Conservation (phyloP, 1,139 yeast species). For the Wickerhamiella pararugosa region DNA sequence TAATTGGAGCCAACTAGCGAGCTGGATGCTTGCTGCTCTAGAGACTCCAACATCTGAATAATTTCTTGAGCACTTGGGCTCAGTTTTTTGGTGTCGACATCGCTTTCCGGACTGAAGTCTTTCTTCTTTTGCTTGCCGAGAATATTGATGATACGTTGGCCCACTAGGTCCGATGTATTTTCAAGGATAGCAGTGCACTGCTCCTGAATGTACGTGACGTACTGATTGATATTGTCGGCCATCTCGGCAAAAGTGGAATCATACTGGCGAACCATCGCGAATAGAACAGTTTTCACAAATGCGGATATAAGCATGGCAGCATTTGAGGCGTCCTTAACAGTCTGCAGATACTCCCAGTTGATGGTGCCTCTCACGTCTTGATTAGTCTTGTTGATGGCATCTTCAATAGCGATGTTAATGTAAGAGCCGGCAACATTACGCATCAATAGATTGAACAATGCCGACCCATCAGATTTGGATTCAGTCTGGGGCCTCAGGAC, state of each 20-base stretch:
- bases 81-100: slow-evolving; percentile 33
- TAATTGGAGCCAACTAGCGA: slow-evolving; percentile 42
- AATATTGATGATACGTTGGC: slow-evolving; percentile 8
- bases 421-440: slow-evolving; percentile 62
- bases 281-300: slow-evolving; percentile 51
- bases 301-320: slow-evolving; percentile 55
- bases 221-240: slow-evolving; percentile 50
- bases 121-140: slow-evolving; percentile 11
- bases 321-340: slow-evolving; percentile 13
- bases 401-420: slow-evolving; percentile 61
- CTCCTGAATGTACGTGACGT: slow-evolving; percentile 50
- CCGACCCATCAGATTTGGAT: slow-evolving; percentile 49
- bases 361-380: slow-evolving; percentile 10
- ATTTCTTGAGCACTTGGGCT: slow-evolving; percentile 44
- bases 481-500: slow-evolving; percentile 51
- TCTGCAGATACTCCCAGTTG: slow-evolving; percentile 13
- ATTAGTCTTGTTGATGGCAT: slow-evolving; percentile 26
- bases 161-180: slow-evolving; percentile 10
- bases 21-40: slow-evolving; percentile 22
- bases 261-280: slow-evolving; percentile 54
- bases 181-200: slow-evolving; percentile 23
- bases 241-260: slow-evolving; percentile 42
- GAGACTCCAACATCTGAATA: slow-evolving; percentile 36
- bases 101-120: slow-evolving; percentile 38
- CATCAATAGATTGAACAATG: slow-evolving; percentile 49